Evolutionary conservation across 2,329 filamentous ascomycete species (phyloP), one percentile per base, ranked within the genome.

Genomic region (Emergomyces pasteurianus): DNA sequence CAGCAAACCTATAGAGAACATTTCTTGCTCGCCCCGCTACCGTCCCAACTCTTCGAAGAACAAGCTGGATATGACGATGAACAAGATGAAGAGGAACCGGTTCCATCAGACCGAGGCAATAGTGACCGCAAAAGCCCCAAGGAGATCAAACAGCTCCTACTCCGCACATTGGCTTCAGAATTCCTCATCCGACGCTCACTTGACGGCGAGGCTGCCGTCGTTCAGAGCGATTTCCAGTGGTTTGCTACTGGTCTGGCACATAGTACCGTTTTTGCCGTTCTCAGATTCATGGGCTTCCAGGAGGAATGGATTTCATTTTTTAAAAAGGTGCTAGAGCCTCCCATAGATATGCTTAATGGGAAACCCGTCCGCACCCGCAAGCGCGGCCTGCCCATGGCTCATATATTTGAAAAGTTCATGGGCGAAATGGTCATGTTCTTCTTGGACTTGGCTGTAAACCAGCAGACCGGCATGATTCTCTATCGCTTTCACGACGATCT

Each of bases 401-500:
- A 80, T 62, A 67, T 74, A 0, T 71, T 78, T 16, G 78, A 77
- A 63, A 79, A 81, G 63, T 65, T 80, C 2, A 74, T 78, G 1
- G 77, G 78, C 0, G 79, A 81, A 63, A 64, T 76, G n/a, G 70
- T 80, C 0, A 67, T 81, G 4, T 79, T 79, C 60, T 76, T 77
- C 61, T 68, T 80, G 67, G 78, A 80, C 60, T 69, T 79, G 14
- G 71, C 75, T 0, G 73, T 80, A 21, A 79, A 79, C 57, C 72
- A 75, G 47, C 63, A 70, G 12, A 77, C 77, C 0, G 75, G 77
- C 0, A 69, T 74, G 54, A 67, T 78, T 3, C 66, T 80, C 0
- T 77, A 80, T 62, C 78, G 79, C 1, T 64, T 80, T 18, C 76
- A 80, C 54, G 78, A 81, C 61, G 79, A 81, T 58, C 65, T 80